These are phyloP conservation scores for Penicillium sp. DNA, from an alignment of 2,329 filamentous ascomycete species.

Conservation along the genomic window DNA sequence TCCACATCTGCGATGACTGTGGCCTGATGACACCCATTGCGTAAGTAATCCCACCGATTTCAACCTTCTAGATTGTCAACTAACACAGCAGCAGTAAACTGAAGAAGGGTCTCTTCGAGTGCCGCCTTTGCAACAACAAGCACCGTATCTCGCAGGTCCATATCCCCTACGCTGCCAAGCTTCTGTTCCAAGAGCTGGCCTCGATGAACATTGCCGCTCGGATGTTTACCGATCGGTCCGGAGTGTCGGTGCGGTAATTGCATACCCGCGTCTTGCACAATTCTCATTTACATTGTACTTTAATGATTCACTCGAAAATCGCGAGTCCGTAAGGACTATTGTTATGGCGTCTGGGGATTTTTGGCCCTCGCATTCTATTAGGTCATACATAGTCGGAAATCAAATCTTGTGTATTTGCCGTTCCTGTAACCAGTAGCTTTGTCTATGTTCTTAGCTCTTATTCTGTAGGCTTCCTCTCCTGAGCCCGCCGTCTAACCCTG, in stretches of 20 bases:
- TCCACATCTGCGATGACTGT: constrained; percentile 98
- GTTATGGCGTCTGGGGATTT: constrained; percentile 23
- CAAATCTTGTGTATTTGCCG: background rate
- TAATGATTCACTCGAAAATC: constrained; percentile 29
- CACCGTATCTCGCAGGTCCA: constrained; percentile 97
- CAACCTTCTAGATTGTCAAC: constrained; percentile 2
- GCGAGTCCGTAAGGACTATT: constrained; percentile 19
- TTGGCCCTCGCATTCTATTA: constrained; percentile 21
- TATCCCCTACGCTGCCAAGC: constrained; percentile 95
- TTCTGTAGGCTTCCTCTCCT: too few relatives aligned
- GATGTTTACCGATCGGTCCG: constrained; percentile 79
- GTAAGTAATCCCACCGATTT: constrained; percentile 62
- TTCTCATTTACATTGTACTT: constrained; percentile 22
- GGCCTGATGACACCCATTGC: constrained; percentile 98
- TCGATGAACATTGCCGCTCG: constrained; percentile 98
- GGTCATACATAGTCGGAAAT: constrained; percentile 25
- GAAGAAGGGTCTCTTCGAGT: constrained; percentile 94
- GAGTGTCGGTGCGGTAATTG: constrained; percentile 43
- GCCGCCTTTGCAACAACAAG: constrained; percentile 97
- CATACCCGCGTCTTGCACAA: background rate
- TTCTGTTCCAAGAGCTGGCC: constrained; percentile 96
- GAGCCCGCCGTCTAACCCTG: too few relatives aligned
- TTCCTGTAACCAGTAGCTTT: background rate
- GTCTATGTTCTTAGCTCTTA: too few relatives aligned
- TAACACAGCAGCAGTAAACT: constrained; percentile 64